A percentile compares a stretch with the other conserved stretches of the same genome.
Evolutionary conservation across 768 basidiomycete genomes (phyloP).

Genomic region (Leccinum fibrillosum): DNA sequence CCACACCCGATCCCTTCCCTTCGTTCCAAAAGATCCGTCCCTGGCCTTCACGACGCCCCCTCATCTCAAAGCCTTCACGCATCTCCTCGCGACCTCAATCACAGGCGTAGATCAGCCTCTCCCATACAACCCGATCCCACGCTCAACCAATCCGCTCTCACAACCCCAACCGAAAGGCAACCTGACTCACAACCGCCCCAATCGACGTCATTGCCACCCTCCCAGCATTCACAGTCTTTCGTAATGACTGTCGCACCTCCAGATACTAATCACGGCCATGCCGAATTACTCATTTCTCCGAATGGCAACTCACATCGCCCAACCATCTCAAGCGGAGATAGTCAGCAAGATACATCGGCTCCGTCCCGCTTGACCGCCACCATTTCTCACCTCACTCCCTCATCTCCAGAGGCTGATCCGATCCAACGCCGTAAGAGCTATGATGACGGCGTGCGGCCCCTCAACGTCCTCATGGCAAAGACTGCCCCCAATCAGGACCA

Average conservation of each 20-base stretch:
- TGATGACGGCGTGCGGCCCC: conserved; percentile 42
- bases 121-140: conserved; percentile 10
- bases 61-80: conserved; percentile 21
- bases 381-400: conserved; percentile 22
- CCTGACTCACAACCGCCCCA: conserved; percentile 6
- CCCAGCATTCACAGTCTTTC: conserved; percentile 35
- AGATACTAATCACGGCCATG: conserved; percentile 9
- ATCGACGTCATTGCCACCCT: conserved; percentile 16
- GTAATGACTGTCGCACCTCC: conserved; percentile 46
- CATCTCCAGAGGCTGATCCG: conserved; percentile 13
- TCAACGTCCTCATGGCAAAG: conserved; percentile 32
- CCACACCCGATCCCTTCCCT: conserved; percentile 8
- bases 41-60: conserved; percentile 23
- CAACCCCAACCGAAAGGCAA: conserved; percentile 19
- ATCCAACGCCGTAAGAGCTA: conserved; percentile 40
- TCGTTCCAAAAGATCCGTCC: conserved; percentile 21
- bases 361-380: conserved; percentile 7
- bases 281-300: conserved; percentile 7
- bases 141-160: conserved; percentile 1
- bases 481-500: conserved; percentile 10
- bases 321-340: not conserved
- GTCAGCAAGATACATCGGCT: conserved; percentile 15
- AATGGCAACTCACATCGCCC: conserved; percentile 1
- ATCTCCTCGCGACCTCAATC: conserved; percentile 12
- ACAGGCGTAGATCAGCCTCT: conserved; percentile 10